Evolutionary conservation across 2,329 filamentous ascomycete genomes (phyloP).

Genomic region (Arthroderma sp.): DNA sequence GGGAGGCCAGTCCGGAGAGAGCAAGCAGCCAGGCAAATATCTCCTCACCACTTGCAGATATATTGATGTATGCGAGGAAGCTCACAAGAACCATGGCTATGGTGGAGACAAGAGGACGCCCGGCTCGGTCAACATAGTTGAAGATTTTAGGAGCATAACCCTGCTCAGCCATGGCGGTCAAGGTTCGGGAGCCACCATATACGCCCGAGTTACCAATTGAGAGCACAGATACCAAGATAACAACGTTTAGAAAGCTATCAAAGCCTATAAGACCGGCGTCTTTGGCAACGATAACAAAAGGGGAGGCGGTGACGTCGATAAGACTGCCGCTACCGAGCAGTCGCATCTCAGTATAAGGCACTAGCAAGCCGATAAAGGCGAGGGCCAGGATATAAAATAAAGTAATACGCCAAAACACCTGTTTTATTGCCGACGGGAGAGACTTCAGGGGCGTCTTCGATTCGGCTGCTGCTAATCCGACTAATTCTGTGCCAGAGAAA

Average conservation of each 20-base stretch:
- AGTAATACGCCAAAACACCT: slow-evolving; percentile 42
- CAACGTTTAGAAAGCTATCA: slow-evolving; percentile 54
- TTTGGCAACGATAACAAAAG: slow-evolving; percentile 55
- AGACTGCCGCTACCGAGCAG: slow-evolving; percentile 30
- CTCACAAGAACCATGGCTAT: slow-evolving; percentile 31
- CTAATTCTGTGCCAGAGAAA: slow-evolving; percentile 45
- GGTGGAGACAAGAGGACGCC: slow-evolving; percentile 35
- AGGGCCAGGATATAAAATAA: slow-evolving; percentile 40
- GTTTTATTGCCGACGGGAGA: slow-evolving; percentile 38
- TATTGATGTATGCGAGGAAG: slow-evolving; percentile 32
- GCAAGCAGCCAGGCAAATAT: slow-evolving; percentile 56
- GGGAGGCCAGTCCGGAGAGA: slow-evolving; percentile 49
- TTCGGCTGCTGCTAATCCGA: slow-evolving; percentile 43
- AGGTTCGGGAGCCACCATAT: slow-evolving; percentile 46
- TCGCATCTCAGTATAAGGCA: slow-evolving; percentile 29
- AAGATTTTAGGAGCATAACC: slow-evolving; percentile 36
- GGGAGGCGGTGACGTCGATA: slow-evolving; percentile 41
- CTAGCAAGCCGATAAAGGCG: slow-evolving; percentile 36
- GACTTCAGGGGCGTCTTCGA: slow-evolving; percentile 41
- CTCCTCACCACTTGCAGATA: slow-evolving; percentile 34
- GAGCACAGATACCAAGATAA: slow-evolving; percentile 51
- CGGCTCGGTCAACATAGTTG: slow-evolving; percentile 35
- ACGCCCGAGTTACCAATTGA: slow-evolving; percentile 49
- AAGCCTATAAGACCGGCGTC: slow-evolving; percentile 50
- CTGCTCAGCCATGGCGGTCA: slow-evolving; percentile 42